These are phyloP conservation scores for Komagataella populi DNA, from an alignment of 805 yeast genomes.

Conservation along the genomic window DNA sequence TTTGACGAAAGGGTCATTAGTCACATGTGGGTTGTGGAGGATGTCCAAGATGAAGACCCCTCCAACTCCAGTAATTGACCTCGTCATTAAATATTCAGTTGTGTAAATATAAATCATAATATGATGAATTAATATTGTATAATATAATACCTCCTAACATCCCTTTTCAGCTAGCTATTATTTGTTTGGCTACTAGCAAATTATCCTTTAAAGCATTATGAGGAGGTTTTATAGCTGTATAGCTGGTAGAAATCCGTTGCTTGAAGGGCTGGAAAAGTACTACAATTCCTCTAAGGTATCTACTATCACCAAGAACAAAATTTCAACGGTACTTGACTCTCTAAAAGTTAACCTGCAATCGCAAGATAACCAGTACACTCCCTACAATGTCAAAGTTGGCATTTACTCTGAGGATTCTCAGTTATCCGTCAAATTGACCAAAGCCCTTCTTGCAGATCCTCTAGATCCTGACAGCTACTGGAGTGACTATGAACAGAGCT, in stretches of 20 bases:
- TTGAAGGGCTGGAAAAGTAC: background rate
- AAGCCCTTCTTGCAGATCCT: background rate
- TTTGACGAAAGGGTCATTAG: constrained; percentile 55
- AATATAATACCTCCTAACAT: background rate
- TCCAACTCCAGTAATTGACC: background rate
- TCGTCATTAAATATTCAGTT: background rate
- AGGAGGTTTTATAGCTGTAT: background rate
- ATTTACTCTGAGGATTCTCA: background rate
- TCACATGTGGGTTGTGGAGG: constrained; percentile 32
- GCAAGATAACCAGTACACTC: background rate
- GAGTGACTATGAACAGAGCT: background rate
- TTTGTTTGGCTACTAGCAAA: background rate
- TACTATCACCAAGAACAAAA: background rate
- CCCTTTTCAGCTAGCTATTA: background rate
- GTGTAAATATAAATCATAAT: background rate
- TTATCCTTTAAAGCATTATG: background rate
- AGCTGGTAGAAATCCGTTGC: background rate
- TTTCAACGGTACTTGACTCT: background rate
- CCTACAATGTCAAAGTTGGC: background rate
- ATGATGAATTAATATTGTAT: background rate
- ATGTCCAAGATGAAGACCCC: background rate
- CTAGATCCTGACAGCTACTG: background rate
- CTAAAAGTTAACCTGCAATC: background rate
- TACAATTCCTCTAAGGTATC: background rate
- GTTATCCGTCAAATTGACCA: background rate